Evolutionary conservation across 2,329 filamentous ascomycete species (phyloP).

Genomic region (Calonectria honghensis): DNA sequence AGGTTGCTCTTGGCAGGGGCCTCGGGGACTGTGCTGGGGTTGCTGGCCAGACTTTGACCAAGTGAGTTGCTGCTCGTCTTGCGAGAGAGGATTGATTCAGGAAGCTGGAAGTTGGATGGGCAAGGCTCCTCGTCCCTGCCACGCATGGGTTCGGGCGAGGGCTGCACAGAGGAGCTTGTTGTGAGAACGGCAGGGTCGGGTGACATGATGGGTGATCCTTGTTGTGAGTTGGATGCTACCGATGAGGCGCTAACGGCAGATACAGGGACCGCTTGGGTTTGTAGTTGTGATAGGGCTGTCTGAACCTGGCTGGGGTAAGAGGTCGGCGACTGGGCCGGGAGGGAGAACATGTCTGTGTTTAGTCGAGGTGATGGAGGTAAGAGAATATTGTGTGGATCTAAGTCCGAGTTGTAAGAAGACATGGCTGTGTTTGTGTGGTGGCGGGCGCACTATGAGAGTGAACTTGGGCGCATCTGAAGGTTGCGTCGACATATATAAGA

Average conservation of each 20-base stretch:
- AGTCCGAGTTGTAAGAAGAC: constrained; percentile 53
- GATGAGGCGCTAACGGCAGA: constrained; percentile 76
- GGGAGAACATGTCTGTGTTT: constrained; percentile 65
- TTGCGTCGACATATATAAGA: constrained; percentile 63
- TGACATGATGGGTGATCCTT: constrained; percentile 75
- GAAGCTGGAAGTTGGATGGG: constrained; percentile 78
- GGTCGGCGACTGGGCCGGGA: constrained; percentile 63
- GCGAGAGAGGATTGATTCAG: constrained; percentile 80
- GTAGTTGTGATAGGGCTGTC: constrained; percentile 65
- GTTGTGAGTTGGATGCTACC: constrained; percentile 72
- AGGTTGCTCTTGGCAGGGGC: constrained; percentile 71
- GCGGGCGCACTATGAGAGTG: constrained; percentile 51
- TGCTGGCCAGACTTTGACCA: constrained; percentile 74
- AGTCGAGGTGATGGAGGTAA: constrained; percentile 46
- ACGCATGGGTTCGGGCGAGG: constrained; percentile 78
- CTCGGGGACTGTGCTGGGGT: constrained; percentile 74
- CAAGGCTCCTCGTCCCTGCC: constrained; percentile 73
- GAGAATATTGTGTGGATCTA: constrained; percentile 50
- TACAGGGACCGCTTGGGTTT: constrained; percentile 64
- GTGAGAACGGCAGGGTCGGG: constrained; percentile 72
- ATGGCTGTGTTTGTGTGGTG: constrained; percentile 49
- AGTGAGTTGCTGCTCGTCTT: constrained; percentile 78
- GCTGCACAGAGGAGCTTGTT: constrained; percentile 78
- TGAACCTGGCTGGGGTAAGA: constrained; percentile 69
- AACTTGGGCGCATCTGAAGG: constrained; percentile 56